Percentiles rank a stretch among this genome's conserved stretches.
These are phyloP conservation scores for Angophora floribunda DNA, from an alignment of 345 rosid species.

Conservation along the genomic window DNA sequence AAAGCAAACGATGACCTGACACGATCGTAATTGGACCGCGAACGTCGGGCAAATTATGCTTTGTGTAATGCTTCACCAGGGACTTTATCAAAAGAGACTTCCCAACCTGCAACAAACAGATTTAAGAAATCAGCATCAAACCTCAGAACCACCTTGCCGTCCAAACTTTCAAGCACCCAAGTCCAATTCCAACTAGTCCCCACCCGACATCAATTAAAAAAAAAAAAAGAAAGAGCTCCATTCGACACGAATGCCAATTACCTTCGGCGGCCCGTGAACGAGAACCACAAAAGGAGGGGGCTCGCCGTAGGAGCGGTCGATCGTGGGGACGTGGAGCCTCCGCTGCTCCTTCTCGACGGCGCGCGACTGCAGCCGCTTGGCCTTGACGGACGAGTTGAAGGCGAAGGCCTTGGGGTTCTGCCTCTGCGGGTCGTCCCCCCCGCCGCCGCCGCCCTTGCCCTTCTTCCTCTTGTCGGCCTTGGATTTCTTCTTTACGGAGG, in stretches of 20 bases:
- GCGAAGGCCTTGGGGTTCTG: slow-evolving; percentile 80
- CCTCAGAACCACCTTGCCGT: background rate
- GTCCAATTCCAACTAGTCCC: background rate
- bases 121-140: background rate
- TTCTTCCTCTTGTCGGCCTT: slow-evolving; percentile 39
- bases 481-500: slow-evolving; percentile 44
- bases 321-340: slow-evolving; percentile 61
- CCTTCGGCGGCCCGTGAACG: slow-evolving; percentile 92
- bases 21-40: slow-evolving; percentile 87
- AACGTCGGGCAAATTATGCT: slow-evolving; percentile 80
- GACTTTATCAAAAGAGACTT: slow-evolving; percentile 80
- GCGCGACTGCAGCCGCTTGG: slow-evolving; percentile 53
- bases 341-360: slow-evolving; percentile 85
- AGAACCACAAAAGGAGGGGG: slow-evolving; percentile 79
- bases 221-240: background rate
- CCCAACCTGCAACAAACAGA: slow-evolving; percentile 45
- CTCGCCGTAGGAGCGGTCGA: slow-evolving; percentile 78
- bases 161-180: background rate
- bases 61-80: slow-evolving; percentile 70
- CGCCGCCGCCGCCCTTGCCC: background rate
- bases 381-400: slow-evolving; percentile 49
- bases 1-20: background rate
- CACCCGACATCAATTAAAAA: background rate
- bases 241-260: background rate
- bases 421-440: slow-evolving; percentile 15